A percentile compares a stretch with the other conserved stretches of the same genome.
Evolutionary conservation across 306 rosid species (phyloP).

Genomic region (Senna tora): DNA sequence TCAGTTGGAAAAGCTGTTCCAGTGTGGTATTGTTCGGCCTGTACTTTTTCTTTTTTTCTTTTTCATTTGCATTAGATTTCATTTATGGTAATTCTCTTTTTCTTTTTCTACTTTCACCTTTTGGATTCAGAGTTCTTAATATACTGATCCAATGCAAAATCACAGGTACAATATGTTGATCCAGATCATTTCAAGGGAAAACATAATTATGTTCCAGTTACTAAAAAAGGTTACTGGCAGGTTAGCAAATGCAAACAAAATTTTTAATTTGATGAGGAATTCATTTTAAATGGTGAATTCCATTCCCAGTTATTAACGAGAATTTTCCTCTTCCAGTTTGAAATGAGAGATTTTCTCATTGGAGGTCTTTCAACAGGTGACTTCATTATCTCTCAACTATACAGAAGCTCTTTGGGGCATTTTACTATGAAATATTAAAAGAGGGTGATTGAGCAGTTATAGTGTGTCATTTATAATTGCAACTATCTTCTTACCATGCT

Average conservation of each 20-base stretch:
- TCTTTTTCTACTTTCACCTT: conserved; percentile 3
- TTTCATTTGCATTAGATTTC: conserved; percentile 13
- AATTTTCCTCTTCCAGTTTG: conserved; percentile 55
- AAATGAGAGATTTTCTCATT: conserved; percentile 75
- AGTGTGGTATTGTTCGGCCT: conserved; percentile 60
- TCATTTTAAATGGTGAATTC: conserved; percentile 12
- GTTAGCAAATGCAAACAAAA: conserved; percentile 37
- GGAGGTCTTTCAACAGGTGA: conserved; percentile 83
- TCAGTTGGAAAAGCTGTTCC: conserved; percentile 76
- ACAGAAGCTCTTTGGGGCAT: conserved; percentile 4
- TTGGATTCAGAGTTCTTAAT: conserved; percentile 6
- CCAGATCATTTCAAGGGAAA: conserved; percentile 70
- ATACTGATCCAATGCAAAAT: conserved; percentile 35
- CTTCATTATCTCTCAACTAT: conserved; percentile 24
- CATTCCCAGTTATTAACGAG: conserved; percentile 17
- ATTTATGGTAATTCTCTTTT: background rate
- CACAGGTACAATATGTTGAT: conserved; percentile 78
- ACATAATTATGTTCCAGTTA: conserved; percentile 79
- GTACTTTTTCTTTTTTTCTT: conserved; percentile 9
- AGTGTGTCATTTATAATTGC: background rate
- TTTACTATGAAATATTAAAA: conserved; percentile 14
- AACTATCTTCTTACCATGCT: conserved; percentile 10
- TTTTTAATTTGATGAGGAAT: background rate
- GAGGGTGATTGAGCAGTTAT: conserved; percentile 22
- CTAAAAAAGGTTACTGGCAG: conserved; percentile 92